Base-by-base conservation (phyloP, 257 asterid species). In the Datura wrightii region DNA sequence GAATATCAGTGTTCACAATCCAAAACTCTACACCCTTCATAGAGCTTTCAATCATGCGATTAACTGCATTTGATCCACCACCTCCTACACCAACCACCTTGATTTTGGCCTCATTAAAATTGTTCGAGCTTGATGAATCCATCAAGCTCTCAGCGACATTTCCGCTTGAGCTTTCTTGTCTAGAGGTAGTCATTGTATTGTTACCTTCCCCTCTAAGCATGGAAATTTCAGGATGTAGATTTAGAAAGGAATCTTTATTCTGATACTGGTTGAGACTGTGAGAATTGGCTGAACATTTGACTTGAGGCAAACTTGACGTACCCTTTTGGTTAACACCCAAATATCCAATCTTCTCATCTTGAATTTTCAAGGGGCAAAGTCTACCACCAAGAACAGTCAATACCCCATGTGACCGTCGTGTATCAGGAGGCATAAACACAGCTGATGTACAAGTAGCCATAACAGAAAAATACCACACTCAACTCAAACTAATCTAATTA, bases 41-140 rank as follows among this genome's bases (percentile, higher is more conserved):
- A 44, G 91, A 87, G 71, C 99, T 93, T 74, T 94, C 98, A 82
- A 94, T 93, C 98, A 96, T 96, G 79, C 99, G 99, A 86, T 96
- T 96, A 42, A 96, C 99, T 0, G 98, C 99, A 90, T 96, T 93
- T 34, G 98, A 94, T 55, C 99, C 99, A 72, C 99, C 99, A 39
- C 99, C 99, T 86, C 99, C 99, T 83, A 96, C 95, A 36, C 99
- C 99, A 84, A 96, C 89, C 85, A 96, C 99, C 92, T 94, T 96
- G 84, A 96, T 94, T 91, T 90, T 94, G 79, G 99, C 99, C 90
- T 90, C 98, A 66, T 90, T 92, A 85, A 83, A 86, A 87, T 90
- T 92, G 84, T 89, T 92, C 79, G 88, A 83, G 44, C 82, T 79
- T 14, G 96, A 72, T 3, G 89, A 74, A 44, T 91, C 97, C 78